phyloP scores from a whole-genome alignment of 108 stramenopile species.

The Pseudonitzschia pungens region DNA sequence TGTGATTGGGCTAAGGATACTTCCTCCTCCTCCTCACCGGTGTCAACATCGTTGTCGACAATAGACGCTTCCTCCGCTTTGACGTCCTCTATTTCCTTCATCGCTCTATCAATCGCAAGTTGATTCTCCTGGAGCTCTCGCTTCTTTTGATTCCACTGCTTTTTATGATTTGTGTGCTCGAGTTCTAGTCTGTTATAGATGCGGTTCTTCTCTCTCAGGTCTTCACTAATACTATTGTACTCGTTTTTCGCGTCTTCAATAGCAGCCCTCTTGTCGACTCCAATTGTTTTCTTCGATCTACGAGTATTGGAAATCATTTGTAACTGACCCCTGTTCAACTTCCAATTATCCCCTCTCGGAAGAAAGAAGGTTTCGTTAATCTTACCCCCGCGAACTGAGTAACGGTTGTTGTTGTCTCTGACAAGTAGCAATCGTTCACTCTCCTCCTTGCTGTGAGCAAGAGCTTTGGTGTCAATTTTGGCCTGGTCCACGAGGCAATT shows the following conservation, averaged over 20 bases:
- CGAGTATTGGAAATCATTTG: constrained; percentile 55
- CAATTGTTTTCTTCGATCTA: constrained; percentile 58
- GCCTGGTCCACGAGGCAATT: constrained; percentile 75
- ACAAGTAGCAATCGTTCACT: constrained; percentile 55
- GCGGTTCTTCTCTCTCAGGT: constrained; percentile 31
- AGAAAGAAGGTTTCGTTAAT: constrained; percentile 69
- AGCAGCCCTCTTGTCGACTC: constrained; percentile 65
- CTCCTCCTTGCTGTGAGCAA: constrained; percentile 55
- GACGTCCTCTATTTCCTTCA: constrained; percentile 42
- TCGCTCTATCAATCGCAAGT: constrained; percentile 35
- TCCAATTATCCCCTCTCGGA: constrained; percentile 77
- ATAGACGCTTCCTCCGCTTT: constrained; percentile 52
- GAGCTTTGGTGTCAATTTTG: constrained; percentile 65
- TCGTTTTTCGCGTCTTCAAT: constrained; percentile 62
- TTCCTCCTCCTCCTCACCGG: constrained; percentile 66
- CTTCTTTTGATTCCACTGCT: constrained; percentile 50
- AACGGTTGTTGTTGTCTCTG: constrained; percentile 40
- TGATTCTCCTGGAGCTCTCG: constrained; percentile 35
- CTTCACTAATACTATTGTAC: constrained; percentile 40
- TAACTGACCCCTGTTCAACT: constrained; percentile 40
- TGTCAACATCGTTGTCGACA: constrained; percentile 73
- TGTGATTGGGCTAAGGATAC: constrained; percentile 53
- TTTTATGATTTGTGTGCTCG: constrained; percentile 34
- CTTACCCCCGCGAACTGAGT: constrained; percentile 52
- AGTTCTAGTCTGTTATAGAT: constrained; percentile 26